Evolutionary conservation across 768 basidiomycete genomes (phyloP).

Genomic region (Gloeostereum incarnatum): DNA sequence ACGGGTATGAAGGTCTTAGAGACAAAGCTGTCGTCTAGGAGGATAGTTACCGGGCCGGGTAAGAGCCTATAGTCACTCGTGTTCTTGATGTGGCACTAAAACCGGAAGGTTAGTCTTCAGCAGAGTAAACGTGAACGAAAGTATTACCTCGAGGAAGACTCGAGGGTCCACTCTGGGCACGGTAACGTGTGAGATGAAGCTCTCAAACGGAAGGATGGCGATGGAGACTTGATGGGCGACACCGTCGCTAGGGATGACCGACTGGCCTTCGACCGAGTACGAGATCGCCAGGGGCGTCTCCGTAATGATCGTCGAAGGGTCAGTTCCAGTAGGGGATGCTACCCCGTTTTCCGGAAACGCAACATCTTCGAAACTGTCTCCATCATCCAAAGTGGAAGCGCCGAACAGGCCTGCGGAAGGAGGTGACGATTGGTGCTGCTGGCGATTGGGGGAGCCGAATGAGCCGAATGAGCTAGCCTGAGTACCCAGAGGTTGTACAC

Average conservation of each 20-base stretch:
- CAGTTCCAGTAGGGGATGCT: constrained; percentile 15
- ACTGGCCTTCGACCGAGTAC: constrained; percentile 38
- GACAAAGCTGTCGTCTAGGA: constrained; percentile 48
- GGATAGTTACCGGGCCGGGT: constrained; percentile 42
- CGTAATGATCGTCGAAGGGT: constrained; percentile 27
- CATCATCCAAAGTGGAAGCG: neutral
- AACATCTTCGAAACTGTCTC: constrained; percentile 20
- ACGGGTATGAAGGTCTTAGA: constrained; percentile 41
- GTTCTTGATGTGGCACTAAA: constrained; percentile 43
- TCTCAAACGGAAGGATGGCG: constrained; percentile 36
- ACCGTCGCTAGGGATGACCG: constrained; percentile 46
- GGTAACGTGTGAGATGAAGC: constrained; percentile 34
- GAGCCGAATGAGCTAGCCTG: too few relatives aligned
- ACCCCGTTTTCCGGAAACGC: constrained; percentile 7
- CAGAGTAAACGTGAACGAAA: neutral
- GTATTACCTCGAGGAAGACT: constrained; percentile 39
- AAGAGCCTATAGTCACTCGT: constrained; percentile 48
- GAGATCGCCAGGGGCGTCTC: constrained; percentile 45
- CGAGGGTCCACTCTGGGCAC: constrained; percentile 39
- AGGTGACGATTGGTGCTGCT: neutral
- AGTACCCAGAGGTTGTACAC: too few relatives aligned
- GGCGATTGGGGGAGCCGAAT: neutral
- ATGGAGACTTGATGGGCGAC: constrained; percentile 45
- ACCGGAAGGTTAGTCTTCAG: neutral
- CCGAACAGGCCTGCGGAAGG: neutral